Evolutionary conservation across 2,329 filamentous ascomycete genomes (phyloP).

Genomic region (Paraconiothyrium sp.): DNA sequence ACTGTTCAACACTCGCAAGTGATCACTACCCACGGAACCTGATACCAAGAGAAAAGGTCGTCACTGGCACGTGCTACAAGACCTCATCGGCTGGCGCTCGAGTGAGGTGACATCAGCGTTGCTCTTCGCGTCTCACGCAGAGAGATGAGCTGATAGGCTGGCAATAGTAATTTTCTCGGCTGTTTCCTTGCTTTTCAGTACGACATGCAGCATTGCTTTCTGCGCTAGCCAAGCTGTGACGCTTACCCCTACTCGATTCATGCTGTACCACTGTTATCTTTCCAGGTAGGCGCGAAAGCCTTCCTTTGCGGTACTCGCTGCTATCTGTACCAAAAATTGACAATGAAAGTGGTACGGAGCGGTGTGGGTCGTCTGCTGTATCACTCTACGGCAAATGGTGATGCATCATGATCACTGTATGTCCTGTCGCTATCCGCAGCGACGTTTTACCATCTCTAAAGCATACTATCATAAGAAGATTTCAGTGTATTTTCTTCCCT

Average conservation of each 20-base stretch:
- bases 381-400: neutral
- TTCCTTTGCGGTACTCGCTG: conserved; percentile 2
- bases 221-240: neutral
- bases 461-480: neutral
- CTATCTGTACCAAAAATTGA: neutral
- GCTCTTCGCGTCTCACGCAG: neutral
- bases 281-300: conserved; percentile 8
- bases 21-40: neutral
- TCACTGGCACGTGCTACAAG: neutral
- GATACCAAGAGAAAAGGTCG: neutral
- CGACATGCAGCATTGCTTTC: neutral
- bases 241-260: conserved; percentile 6
- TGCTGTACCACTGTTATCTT: conserved; percentile 1
- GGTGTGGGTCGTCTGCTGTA: conserved; percentile 1
- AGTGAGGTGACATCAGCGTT: neutral
- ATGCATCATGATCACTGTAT: neutral
- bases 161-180: neutral
- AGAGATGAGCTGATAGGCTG: neutral
- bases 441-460: neutral
- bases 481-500: neutral
- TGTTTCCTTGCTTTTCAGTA: neutral
- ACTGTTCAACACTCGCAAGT: neutral
- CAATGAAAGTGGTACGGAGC: neutral
- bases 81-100: neutral
- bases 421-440: neutral